phyloP scores from a whole-genome alignment of 2,329 filamentous ascomycete species.

The Diaporthe vexans region DNA sequence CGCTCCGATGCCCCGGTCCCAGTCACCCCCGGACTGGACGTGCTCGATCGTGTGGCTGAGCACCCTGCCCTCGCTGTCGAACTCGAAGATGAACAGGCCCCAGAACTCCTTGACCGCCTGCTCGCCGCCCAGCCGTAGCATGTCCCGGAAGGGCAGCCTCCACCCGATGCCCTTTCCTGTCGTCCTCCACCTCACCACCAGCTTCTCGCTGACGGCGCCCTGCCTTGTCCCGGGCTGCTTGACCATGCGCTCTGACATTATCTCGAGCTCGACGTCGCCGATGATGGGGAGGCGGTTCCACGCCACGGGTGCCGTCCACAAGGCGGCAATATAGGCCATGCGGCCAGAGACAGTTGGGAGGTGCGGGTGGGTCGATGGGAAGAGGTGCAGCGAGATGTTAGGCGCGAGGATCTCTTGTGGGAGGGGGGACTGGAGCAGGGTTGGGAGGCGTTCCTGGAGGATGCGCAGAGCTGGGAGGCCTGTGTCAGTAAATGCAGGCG shows the following conservation, averaged over 20 bases:
- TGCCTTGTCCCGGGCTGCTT: constrained; percentile 65
- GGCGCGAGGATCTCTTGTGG: constrained; percentile 84
- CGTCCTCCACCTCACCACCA: constrained; percentile 93
- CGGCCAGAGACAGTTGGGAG: constrained; percentile 93
- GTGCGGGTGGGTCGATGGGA: constrained; percentile 84
- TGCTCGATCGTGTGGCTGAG: constrained; percentile 94
- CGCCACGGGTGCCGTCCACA: constrained; percentile 96
- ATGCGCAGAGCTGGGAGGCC: constrained; percentile 68
- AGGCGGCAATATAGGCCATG: constrained; percentile 90
- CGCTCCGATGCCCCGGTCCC: constrained; percentile 84
- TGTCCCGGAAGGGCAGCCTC: constrained; percentile 46
- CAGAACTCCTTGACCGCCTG: constrained; percentile 81
- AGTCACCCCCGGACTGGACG: constrained; percentile 84
- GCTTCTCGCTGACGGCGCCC: constrained; percentile 79
- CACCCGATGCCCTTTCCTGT: constrained; percentile 60
- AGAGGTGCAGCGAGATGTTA: constrained; percentile 78
- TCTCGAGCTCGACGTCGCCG: constrained; percentile 89
- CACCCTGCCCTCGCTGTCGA: constrained; percentile 88
- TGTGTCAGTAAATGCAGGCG: constrained; percentile 1
- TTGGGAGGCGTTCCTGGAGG: constrained; percentile 76
- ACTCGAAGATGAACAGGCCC: constrained; percentile 95
- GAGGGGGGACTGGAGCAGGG: constrained; percentile 74
- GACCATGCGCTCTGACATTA: constrained; percentile 91
- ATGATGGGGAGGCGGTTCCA: constrained; percentile 95
- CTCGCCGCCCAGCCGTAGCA: constrained; percentile 45